A percentile compares a stretch with the other conserved stretches of the same genome.
These are phyloP conservation scores for Boletus vermiculosoides DNA, from an alignment of 768 basidiomycete genomes.

Conservation along the genomic window DNA sequence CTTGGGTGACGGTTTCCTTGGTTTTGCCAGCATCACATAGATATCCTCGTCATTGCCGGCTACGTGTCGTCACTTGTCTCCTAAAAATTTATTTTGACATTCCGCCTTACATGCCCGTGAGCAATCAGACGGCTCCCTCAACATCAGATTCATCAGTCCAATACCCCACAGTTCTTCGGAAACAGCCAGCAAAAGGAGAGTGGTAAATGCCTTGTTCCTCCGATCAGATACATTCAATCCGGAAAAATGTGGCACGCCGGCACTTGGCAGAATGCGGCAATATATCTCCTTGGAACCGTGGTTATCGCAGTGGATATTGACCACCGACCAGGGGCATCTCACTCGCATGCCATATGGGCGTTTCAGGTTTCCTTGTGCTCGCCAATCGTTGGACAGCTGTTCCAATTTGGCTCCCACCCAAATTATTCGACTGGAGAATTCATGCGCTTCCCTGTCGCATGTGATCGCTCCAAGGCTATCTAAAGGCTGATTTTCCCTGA, in stretches of 20 bases:
- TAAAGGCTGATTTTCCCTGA: conserved; percentile 2
- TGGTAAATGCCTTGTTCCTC: neutral
- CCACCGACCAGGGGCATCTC: neutral
- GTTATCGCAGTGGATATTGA: neutral
- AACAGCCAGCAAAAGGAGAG: neutral
- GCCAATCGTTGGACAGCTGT: neutral
- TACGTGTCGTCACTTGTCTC: neutral
- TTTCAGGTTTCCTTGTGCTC: neutral
- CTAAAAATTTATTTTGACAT: neutral
- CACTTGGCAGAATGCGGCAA: neutral
- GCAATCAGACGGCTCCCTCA: neutral
- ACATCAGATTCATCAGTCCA: neutral
- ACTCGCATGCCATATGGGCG: neutral
- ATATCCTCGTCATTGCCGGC: neutral
- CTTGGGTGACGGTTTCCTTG: neutral
- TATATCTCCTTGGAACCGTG: conserved; percentile 1
- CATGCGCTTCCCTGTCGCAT: conserved; percentile 9
- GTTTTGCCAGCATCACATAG: neutral
- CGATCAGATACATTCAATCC: neutral
- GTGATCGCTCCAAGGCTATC: conserved; percentile 13
- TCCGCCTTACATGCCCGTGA: too few species aligned
- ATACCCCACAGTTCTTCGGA: neutral
- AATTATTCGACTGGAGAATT: neutral
- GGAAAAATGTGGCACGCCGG: neutral
- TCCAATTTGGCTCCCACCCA: conserved; percentile 3